Evolutionary conservation across 441 rosid species (phyloP), one percentile per base, ranked within the genome.

Genomic region (Jatropha podagrica): DNA sequence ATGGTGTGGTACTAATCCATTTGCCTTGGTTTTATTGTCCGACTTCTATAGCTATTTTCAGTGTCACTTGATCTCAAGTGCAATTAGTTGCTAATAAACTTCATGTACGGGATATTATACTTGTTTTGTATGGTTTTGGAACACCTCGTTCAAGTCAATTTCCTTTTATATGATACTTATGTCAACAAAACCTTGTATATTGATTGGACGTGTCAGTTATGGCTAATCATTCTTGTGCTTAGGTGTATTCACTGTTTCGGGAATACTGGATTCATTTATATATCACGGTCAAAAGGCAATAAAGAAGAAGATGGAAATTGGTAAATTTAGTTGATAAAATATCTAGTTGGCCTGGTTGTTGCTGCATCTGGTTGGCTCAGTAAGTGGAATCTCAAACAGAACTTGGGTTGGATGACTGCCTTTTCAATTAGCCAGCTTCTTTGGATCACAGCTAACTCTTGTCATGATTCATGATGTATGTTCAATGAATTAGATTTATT

Each of bases 231-330:
- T 65, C 44, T 59, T 62, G 49, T 60, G 7, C 70, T 74, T 89
- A 93, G 97, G 99, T 69, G 88, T 96, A 70, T 96, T 92, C 85
- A 92, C 99, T 1, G 93, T 96, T 59, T 96, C 99, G 9, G 98
- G 97, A 79, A 94, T 96, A 82, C 74, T 96, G 75, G 99, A 96
- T 83, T 83, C 99, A 52, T 92, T 94, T 74, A 63, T 96, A 77
- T 96, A 92, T 78, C 97, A 96, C 77, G 97, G 99, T 70, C 97
- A 96, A 72, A 96, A 64, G 86, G 97, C 93, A 79, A 92, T 93
- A 81, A 93, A 90, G 90, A 95, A 91, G 91, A 93, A 95, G 88
- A 93, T 93, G 87, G 98, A 92, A 81, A 82, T 95, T 3, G 98
- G 99, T 79, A 95, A 92, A 85, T 89, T 88, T 63, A 95, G 88